Conservation (phyloP, 2,329 filamentous ascomycete species). For the Botrytis paeoniae region DNA sequence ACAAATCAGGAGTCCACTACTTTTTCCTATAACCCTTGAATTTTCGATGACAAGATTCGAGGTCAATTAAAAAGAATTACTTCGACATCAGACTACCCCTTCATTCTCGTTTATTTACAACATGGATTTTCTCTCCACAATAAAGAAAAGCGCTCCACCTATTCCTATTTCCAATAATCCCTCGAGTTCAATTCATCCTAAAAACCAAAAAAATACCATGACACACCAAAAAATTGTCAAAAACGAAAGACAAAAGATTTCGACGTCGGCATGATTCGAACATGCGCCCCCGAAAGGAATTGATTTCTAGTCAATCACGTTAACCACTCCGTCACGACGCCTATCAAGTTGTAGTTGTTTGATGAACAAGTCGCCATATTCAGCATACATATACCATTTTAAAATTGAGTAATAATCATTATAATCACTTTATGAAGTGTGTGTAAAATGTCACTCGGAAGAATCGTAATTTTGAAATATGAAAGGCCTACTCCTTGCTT, state of each 20-base stretch:
- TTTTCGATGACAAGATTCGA: neutral
- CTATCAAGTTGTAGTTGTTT: rapidly evolving
- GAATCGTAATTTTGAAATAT: neutral
- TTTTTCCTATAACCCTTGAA: neutral
- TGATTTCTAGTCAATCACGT: conserved; percentile 17
- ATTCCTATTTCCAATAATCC: neutral
- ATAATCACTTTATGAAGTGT: neutral
- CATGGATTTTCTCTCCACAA: neutral
- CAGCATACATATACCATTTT: rapidly evolving
- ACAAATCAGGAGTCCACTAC: neutral
- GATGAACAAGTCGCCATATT: rapidly evolving
- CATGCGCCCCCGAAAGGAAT: conserved; percentile 16
- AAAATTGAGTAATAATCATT: neutral
- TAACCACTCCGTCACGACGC: conserved; percentile 17
- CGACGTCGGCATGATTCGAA: conserved; percentile 16
- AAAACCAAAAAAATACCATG: neutral
- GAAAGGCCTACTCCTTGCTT: neutral
- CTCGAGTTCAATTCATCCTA: neutral
- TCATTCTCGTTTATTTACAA: neutral
- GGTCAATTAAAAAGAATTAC: neutral
- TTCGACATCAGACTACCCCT: neutral
- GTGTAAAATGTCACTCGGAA: neutral
- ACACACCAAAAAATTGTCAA: rapidly evolving
- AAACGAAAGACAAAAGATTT: rapidly evolving
- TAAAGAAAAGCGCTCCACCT: neutral